A percentile compares a stretch with the other conserved stretches of the same genome.
Conservation (phyloP, 1,284 basidiomycete species). For the Apiotrichum domesticum region DNA sequence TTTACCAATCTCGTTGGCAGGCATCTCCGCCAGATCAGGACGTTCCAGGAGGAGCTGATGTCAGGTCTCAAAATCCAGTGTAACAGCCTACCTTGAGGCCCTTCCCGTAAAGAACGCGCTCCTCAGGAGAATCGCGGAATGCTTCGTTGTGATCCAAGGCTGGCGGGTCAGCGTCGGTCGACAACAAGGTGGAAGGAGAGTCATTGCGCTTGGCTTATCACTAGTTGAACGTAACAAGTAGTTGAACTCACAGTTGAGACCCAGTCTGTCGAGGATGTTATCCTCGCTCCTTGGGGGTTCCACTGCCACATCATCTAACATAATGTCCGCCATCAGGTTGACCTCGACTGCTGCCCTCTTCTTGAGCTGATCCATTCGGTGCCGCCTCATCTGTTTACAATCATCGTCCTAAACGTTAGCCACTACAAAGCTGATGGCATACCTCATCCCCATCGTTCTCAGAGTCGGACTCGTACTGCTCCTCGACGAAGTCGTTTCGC, state of each 20-base stretch:
- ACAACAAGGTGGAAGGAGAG: too few species aligned
- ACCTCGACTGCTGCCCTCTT: background rate
- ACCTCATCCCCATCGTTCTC: slow-evolving; percentile 24
- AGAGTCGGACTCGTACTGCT: slow-evolving; percentile 21
- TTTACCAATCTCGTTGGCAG: slow-evolving; percentile 37
- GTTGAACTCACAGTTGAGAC: slow-evolving; percentile 21
- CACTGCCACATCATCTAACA: slow-evolving; percentile 1
- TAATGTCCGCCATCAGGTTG: slow-evolving; percentile 7
- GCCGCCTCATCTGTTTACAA: slow-evolving; percentile 16
- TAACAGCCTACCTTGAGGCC: slow-evolving; percentile 29
- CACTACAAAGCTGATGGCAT: background rate
- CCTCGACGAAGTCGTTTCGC: slow-evolving; percentile 27
- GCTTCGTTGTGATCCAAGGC: slow-evolving; percentile 26
- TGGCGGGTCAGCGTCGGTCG: background rate
- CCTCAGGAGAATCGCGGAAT: slow-evolving; percentile 36
- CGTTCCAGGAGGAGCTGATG: slow-evolving; percentile 23
- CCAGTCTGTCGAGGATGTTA: slow-evolving; percentile 24
- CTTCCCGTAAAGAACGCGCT: slow-evolving; percentile 34
- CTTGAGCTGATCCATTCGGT: slow-evolving; percentile 4
- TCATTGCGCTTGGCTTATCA: too few species aligned
- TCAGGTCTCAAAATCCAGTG: background rate
- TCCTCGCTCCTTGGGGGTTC: slow-evolving; percentile 6
- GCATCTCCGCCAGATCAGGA: slow-evolving; percentile 25
- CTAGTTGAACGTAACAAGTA: too few species aligned
- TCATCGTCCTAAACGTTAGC: slow-evolving; percentile 5